Evolutionary conservation across 805 yeast species (phyloP).

Genomic region (Yarrowia porcina): DNA sequence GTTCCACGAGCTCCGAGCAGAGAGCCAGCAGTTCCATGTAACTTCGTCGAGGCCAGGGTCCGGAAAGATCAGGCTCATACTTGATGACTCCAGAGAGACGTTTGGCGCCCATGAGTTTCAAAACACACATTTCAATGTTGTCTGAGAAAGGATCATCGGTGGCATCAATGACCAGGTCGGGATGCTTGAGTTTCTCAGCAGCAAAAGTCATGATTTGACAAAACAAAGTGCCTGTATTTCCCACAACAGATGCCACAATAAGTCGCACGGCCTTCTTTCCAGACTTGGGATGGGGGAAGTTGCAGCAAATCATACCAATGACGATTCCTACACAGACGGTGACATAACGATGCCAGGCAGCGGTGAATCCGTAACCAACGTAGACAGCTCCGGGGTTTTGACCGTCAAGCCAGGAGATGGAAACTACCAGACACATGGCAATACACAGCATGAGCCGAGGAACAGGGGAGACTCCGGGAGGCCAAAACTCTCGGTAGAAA

Average conservation of each 20-base stretch:
- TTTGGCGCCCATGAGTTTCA: conserved; percentile 27
- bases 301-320: conserved; percentile 36
- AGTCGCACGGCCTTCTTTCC: conserved; percentile 37
- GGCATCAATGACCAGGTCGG: conserved; percentile 30
- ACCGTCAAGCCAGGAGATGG: conserved; percentile 37
- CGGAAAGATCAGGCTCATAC: conserved; percentile 39
- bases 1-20: conserved; percentile 32
- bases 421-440: conserved; percentile 36
- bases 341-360: conserved; percentile 40
- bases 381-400: conserved; percentile 31
- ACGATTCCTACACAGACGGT: conserved; percentile 38
- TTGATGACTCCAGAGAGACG: conserved; percentile 18
- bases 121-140: conserved; percentile 26
- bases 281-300: conserved; percentile 37
- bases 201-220: conserved; percentile 38
- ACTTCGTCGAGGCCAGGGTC: conserved; percentile 38
- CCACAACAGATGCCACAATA: conserved; percentile 33
- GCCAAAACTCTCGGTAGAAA: conserved; percentile 36
- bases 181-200: conserved; percentile 32
- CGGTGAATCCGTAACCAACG: conserved; percentile 35
- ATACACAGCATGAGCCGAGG: conserved; percentile 36
- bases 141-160: conserved; percentile 31
- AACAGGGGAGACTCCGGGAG: conserved; percentile 33
- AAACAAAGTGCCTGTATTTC: conserved; percentile 34
- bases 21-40: conserved; percentile 35